Evolutionary conservation across 2,329 filamentous ascomycete genomes (phyloP).

Genomic region (Diaporthe sp.): DNA sequence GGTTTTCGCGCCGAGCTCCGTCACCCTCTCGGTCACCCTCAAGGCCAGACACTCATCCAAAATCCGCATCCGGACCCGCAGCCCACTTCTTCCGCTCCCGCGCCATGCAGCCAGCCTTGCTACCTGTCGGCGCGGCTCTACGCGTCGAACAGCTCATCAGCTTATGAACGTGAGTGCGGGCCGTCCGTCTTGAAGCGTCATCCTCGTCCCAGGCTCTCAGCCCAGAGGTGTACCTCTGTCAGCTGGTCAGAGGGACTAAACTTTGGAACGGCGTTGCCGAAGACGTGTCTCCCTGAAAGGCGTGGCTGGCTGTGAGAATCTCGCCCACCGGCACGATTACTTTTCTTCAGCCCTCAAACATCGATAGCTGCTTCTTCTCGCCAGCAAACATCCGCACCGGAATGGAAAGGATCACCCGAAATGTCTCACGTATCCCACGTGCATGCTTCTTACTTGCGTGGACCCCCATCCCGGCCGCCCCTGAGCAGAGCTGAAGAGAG

Average conservation of each 20-base stretch:
- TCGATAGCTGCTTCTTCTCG: slow-evolving; percentile 4
- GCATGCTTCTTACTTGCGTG: slow-evolving; percentile 23
- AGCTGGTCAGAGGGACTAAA: neutral
- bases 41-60: neutral
- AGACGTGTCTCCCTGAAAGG: neutral
- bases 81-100: neutral
- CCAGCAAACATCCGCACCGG: slow-evolving; percentile 20
- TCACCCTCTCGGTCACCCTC: neutral
- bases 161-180: slow-evolving; percentile 17
- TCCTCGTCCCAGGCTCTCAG: neutral
- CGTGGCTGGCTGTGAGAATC: slow-evolving; percentile 1
- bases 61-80: neutral
- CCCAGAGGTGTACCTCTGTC: neutral
- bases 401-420: slow-evolving; percentile 30
- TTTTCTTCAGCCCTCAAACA: slow-evolving; percentile 9
- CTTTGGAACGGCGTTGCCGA: neutral
- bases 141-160: slow-evolving; percentile 26
- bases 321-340: slow-evolving; percentile 1
- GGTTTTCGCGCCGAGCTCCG: slow-evolving; percentile 24
- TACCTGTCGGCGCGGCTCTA: slow-evolving; percentile 26
- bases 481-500: slow-evolving; percentile 25
- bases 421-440: slow-evolving; percentile 33
- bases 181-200: neutral
- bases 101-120: slow-evolving; percentile 28
- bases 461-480: slow-evolving; percentile 10